These are phyloP conservation scores for Omphalea diandra DNA, from an alignment of 441 rosid genomes.

Conservation along the genomic window DNA sequence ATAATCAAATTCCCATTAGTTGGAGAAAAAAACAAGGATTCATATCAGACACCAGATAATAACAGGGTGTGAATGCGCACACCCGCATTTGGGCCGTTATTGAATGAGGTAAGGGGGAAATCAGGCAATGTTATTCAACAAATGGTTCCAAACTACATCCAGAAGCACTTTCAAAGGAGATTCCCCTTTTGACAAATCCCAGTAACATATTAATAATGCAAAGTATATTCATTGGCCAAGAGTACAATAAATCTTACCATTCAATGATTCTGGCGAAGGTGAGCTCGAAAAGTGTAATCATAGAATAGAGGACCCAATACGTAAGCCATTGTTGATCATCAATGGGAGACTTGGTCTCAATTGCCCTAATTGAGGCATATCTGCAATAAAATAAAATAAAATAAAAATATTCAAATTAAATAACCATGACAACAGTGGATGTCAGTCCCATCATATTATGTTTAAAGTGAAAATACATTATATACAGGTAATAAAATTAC, in stretches of 20 bases:
- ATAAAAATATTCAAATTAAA: conserved; percentile 9
- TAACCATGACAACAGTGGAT: background rate
- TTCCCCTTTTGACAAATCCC: background rate
- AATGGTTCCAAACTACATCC: background rate
- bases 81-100: too few species aligned
- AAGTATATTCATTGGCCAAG: background rate
- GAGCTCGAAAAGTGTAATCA: conserved; percentile 83
- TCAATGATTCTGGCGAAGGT: conserved; percentile 83
- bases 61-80: too few species aligned
- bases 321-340: conserved; percentile 98
- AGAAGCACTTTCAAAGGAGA: background rate
- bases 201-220: too few species aligned
- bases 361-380: conserved; percentile 85
- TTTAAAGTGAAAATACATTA: too few species aligned
- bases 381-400: conserved; percentile 31
- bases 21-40: background rate
- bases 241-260: conserved; percentile 45
- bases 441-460: background rate
- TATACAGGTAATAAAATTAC: too few species aligned
- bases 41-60: too few species aligned
- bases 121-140: too few species aligned
- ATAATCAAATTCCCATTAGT: background rate
- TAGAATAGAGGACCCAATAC: conserved; percentile 91
- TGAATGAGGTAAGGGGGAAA: too few species aligned
- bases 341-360: conserved; percentile 74